These are phyloP conservation scores for Blastobotrys indianensis DNA, from an alignment of 1,139 yeast species.

Conservation along the genomic window DNA sequence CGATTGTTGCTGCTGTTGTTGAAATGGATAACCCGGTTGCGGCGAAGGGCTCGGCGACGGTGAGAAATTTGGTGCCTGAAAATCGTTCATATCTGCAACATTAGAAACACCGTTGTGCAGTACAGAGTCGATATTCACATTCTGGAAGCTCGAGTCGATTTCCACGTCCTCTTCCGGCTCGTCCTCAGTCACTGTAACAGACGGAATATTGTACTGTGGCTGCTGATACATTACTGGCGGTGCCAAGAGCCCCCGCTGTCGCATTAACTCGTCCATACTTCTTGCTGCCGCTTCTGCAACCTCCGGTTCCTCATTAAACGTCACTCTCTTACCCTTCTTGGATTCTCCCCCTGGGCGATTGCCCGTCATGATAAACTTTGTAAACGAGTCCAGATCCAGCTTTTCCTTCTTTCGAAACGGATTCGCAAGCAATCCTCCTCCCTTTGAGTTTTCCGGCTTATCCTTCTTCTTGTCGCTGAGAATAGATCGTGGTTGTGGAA, in stretches of 20 bases:
- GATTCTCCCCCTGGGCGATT: conserved; percentile 20
- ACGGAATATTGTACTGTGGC: neutral
- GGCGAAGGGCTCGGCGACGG: conserved; percentile 16
- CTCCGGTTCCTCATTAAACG: conserved; percentile 35
- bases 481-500: conserved; percentile 36
- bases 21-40: conserved; percentile 4
- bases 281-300: conserved; percentile 39
- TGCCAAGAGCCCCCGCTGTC: conserved; percentile 27
- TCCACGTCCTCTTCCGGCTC: conserved; percentile 34
- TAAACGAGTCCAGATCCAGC: conserved; percentile 35
- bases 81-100: conserved; percentile 21
- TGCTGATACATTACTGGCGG: conserved; percentile 13
- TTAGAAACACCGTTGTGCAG: conserved; percentile 36
- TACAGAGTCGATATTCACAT: conserved; percentile 36
- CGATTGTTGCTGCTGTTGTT: conserved; percentile 1
- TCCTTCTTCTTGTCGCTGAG: conserved; percentile 29
- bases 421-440: conserved; percentile 16
- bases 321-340: conserved; percentile 31
- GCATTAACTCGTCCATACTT: conserved; percentile 35
- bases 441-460: conserved; percentile 7
- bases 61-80: conserved; percentile 14
- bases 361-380: conserved; percentile 34
- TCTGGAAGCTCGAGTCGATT: conserved; percentile 32
- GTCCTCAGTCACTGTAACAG: conserved; percentile 13
- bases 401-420: conserved; percentile 27